Evolutionary conservation across 768 basidiomycete genomes (phyloP), one percentile per base, ranked within the genome.

Genomic region (Lactifluus hygrophoroides): DNA sequence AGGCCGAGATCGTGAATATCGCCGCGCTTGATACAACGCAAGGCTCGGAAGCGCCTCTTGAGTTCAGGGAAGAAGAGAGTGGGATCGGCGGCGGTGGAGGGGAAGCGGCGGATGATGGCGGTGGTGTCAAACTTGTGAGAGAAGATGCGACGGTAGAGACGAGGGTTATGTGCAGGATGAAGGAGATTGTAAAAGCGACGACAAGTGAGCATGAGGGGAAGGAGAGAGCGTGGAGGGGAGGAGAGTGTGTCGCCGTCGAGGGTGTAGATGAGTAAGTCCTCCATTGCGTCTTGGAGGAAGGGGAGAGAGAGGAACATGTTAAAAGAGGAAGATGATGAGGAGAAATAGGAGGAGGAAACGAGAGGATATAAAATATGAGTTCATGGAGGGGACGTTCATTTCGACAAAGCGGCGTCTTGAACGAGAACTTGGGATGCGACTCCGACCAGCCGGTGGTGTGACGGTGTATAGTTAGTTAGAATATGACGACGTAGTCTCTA

Each of bases 101-200:
- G 77, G 28, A 85, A 70, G 10, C 86, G 78, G 21, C 79, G 75
- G 30, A 71, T 55, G 1, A 76, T 75, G 10, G 82, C 73, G 11
- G 70, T 67, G 34, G 73, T 65, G 69, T 94, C 90, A 67, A 90
- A 94, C 64, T 86, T 85, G 63, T 64, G 66, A 28, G 69, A 67
- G 65, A 89, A 94, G 52, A 92, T 80, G 49, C 77, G 76, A 25
- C 84, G 81, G 66, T 90, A 91, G 35, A 92, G 77, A 63, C 80
- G 77, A 17, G 79, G 79, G 66, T 90, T 90, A 17, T 74, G 61
- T 10, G 66, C 51, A 43, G 80, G 69, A 11, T 80, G 81, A 44
- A 91, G 70, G 37, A 75, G 70, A 32, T 72, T 69, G 69, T 83
- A 65, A 57, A 82, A 72, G 35, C 65, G 71, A 53, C 75, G 79